Conservation (phyloP, 306 rosid species). For the Medicago arabica region DNA sequence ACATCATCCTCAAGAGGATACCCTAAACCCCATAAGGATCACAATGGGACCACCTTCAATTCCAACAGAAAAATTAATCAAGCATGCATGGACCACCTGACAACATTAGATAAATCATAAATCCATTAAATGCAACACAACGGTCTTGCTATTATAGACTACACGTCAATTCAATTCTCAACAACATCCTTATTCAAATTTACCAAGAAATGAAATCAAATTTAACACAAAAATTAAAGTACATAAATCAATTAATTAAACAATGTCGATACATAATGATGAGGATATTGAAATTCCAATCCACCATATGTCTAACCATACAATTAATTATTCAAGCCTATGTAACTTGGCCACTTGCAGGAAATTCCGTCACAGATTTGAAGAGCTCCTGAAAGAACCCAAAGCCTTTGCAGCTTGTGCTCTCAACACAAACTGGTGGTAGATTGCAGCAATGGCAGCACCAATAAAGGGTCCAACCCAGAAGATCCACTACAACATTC, state of each 20-base stretch:
- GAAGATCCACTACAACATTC: conserved; percentile 48
- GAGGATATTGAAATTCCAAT: conserved; percentile 39
- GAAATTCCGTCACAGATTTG: conserved; percentile 35
- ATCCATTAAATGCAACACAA: conserved; percentile 34
- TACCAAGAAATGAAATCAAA: background rate
- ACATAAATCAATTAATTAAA: background rate
- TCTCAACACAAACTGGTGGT: conserved; percentile 57
- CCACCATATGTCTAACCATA: conserved; percentile 18
- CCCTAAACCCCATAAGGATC: background rate
- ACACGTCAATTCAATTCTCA: conserved; percentile 40
- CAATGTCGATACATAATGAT: background rate
- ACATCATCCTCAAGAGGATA: conserved; percentile 7
- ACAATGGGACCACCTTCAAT: conserved; percentile 9
- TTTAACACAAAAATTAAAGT: background rate
- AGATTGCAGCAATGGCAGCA: conserved; percentile 56
- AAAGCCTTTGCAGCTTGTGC: conserved; percentile 54
- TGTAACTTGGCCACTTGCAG: background rate
- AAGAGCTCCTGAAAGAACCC: conserved; percentile 55
- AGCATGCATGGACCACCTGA: conserved; percentile 45
- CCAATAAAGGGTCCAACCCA: conserved; percentile 63
- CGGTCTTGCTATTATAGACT: background rate
- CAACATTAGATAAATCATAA: conserved; percentile 35
- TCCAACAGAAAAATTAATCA: conserved; percentile 16
- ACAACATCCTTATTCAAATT: background rate
- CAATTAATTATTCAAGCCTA: background rate